These are phyloP conservation scores for Paraphaeosphaeria sporulosa DNA, from an alignment of 2,329 filamentous ascomycete genomes.

Conservation along the genomic window DNA sequence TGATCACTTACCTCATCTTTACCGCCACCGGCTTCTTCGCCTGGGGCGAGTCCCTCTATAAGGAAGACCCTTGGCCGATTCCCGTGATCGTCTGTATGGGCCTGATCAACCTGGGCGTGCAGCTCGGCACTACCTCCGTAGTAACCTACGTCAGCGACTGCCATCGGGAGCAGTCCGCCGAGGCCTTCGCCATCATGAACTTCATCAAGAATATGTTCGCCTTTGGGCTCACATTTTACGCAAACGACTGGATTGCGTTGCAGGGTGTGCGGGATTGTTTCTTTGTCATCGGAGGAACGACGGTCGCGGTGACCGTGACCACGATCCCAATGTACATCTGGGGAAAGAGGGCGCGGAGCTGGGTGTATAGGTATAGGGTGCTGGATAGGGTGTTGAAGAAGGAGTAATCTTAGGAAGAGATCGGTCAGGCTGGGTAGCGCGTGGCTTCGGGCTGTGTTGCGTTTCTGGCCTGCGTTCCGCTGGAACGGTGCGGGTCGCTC, in stretches of 20 bases:
- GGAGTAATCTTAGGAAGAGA: not conserved
- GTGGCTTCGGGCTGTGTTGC: not conserved
- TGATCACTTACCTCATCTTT: slow-evolving; percentile 31
- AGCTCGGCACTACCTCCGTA: slow-evolving; percentile 30
- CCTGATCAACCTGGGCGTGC: slow-evolving; percentile 34
- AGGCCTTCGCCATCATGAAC: slow-evolving; percentile 38
- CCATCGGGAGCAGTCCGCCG: slow-evolving; percentile 32
- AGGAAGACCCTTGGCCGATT: slow-evolving; percentile 31
- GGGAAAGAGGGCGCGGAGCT: slow-evolving; percentile 33
- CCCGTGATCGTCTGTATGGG: slow-evolving; percentile 37
- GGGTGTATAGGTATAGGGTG: slow-evolving; percentile 42
- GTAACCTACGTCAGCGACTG: slow-evolving; percentile 35
- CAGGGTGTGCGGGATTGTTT: slow-evolving; percentile 32
- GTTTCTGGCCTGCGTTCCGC: too few species aligned
- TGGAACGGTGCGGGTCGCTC: too few species aligned
- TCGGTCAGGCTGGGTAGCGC: not conserved
- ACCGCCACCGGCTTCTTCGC: slow-evolving; percentile 35
- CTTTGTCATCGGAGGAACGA: slow-evolving; percentile 32
- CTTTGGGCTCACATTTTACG: slow-evolving; percentile 33
- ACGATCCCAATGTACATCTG: slow-evolving; percentile 38
- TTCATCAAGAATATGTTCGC: slow-evolving; percentile 38
- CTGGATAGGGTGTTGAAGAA: slow-evolving; percentile 28
- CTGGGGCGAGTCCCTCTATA: slow-evolving; percentile 30
- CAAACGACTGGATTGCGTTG: slow-evolving; percentile 30
- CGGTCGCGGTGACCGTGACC: slow-evolving; percentile 28